These are phyloP conservation scores for Monilinia laxa DNA, from an alignment of 2,329 filamentous ascomycete genomes.

Conservation along the genomic window DNA sequence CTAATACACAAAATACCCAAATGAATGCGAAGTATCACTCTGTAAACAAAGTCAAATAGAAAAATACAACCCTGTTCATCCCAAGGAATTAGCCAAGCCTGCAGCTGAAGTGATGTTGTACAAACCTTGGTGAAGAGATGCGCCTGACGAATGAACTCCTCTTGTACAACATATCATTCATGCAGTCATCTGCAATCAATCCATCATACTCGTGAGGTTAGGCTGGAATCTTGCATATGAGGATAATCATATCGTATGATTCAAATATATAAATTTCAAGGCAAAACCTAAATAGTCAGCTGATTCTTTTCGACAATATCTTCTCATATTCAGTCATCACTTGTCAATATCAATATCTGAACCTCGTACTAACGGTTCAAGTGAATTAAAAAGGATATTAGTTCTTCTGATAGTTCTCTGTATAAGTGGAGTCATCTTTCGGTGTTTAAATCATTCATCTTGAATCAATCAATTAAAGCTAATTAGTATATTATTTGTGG, in stretches of 20 bases:
- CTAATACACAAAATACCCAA: too few species aligned
- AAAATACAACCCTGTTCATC: neutral
- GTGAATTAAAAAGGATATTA: neutral
- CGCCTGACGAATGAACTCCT: neutral
- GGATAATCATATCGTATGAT: conserved; percentile 12
- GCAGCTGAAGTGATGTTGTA: neutral
- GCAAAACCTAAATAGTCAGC: neutral
- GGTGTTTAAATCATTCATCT: neutral
- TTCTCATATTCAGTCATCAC: neutral
- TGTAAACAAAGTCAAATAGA: neutral
- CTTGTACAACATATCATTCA: neutral
- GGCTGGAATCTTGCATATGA: conserved; percentile 2
- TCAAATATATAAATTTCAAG: neutral
- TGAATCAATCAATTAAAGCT: neutral
- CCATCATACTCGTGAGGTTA: neutral
- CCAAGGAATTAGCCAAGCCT: neutral
- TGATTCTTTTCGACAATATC: neutral
- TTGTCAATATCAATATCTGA: neutral
- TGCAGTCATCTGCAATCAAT: neutral
- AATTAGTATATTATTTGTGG: neutral
- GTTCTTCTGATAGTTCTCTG: neutral
- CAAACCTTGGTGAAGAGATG: neutral
- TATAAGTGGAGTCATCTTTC: neutral
- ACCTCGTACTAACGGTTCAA: neutral
- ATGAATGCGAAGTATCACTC: neutral